phyloP scores from a whole-genome alignment of 257 asterid genomes.

The Eucommia ulmoides region DNA sequence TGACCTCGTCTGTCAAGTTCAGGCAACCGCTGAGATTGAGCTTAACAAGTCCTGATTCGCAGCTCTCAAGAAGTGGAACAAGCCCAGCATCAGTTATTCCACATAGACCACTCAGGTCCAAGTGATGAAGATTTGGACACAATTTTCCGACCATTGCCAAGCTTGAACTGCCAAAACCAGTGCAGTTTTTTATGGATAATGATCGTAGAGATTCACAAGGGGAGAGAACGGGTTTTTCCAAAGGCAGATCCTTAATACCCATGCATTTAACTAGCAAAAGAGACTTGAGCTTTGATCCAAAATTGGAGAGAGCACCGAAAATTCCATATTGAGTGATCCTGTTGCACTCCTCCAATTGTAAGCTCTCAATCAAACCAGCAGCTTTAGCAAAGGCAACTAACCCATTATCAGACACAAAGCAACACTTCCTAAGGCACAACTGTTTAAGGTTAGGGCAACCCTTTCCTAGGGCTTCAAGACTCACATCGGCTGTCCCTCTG shows the following conservation, averaged over 20 bases:
- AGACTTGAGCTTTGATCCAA: constrained; percentile 51
- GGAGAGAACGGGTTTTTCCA: constrained; percentile 31
- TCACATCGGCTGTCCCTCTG: constrained; percentile 51
- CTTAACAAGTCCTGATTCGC: constrained; percentile 47
- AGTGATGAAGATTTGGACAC: constrained; percentile 66
- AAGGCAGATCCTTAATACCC: constrained; percentile 54
- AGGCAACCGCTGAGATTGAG: constrained; percentile 52
- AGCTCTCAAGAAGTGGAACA: constrained; percentile 58
- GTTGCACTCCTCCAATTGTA: constrained; percentile 81
- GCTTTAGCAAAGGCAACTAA: constrained; percentile 55
- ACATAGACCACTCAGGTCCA: constrained; percentile 66
- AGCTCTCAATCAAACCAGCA: constrained; percentile 47
- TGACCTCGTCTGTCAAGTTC: constrained; percentile 48
- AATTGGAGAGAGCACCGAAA: constrained; percentile 50
- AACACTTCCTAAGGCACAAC: constrained; percentile 46
- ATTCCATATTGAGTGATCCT: constrained; percentile 62
- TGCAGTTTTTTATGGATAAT: constrained; percentile 63
- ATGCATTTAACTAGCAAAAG: constrained; percentile 61
- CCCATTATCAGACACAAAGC: constrained; percentile 63
- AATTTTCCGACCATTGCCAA: constrained; percentile 72
- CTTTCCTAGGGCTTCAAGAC: constrained; percentile 58
- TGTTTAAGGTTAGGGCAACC: constrained; percentile 61
- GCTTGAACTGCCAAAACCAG: constrained; percentile 61
- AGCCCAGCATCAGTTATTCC: constrained; percentile 64
- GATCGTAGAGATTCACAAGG: constrained; percentile 72